Conservation (phyloP, 2,329 filamentous ascomycete species). For the Zasmidium angulare region DNA sequence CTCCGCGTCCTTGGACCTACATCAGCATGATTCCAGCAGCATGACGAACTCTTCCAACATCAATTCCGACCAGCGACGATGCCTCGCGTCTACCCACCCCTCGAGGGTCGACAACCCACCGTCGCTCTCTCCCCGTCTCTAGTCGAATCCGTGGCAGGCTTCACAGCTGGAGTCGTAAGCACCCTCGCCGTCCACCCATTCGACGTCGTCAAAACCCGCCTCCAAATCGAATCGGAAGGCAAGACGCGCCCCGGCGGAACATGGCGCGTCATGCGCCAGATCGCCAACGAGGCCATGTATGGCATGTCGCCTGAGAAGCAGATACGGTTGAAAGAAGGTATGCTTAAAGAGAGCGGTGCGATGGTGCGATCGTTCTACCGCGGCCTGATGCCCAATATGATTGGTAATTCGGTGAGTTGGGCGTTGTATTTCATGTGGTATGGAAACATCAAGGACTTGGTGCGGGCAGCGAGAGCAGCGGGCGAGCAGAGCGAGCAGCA, state of each 20-base stretch:
- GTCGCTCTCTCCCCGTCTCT: constrained; percentile 70
- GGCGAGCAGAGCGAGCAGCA: neutral
- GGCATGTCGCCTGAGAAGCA: constrained; percentile 11
- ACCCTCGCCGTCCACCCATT: constrained; percentile 89
- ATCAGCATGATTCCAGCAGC: neutral
- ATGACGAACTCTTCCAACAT: neutral
- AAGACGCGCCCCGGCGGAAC: constrained; percentile 26
- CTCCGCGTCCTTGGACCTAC: neutral
- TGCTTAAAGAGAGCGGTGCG: constrained; percentile 10
- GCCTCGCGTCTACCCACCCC: constrained; percentile 51
- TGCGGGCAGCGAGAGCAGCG: constrained; percentile 36
- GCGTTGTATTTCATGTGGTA: constrained; percentile 85
- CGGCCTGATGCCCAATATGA: constrained; percentile 82
- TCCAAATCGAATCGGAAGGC: constrained; percentile 58
- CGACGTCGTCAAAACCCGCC: constrained; percentile 92
- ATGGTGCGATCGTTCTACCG: constrained; percentile 69
- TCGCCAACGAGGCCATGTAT: constrained; percentile 28
- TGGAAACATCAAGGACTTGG: constrained; percentile 57
- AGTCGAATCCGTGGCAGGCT: constrained; percentile 85
- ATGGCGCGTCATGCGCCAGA: constrained; percentile 28
- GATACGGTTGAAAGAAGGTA: constrained; percentile 2
- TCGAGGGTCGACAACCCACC: constrained; percentile 44
- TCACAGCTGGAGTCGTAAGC: constrained; percentile 82
- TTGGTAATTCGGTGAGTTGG: constrained; percentile 90
- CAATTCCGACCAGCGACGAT: constrained; percentile 31